Evolutionary conservation across 2,329 filamentous ascomycete genomes (phyloP).

Genomic region (Calonectria fujianensis): DNA sequence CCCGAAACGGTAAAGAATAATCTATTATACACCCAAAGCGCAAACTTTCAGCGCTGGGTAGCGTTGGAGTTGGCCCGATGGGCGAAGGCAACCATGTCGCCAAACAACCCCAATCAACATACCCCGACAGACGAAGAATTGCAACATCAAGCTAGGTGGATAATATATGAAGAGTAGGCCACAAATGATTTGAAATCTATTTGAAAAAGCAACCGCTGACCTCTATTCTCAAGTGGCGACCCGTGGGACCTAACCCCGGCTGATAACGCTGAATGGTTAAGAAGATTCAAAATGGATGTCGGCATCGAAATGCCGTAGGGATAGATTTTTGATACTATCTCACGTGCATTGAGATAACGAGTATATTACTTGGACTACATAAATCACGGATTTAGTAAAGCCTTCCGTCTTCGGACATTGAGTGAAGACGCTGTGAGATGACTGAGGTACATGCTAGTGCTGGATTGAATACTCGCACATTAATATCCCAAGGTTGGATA

Average conservation of each 20-base stretch:
- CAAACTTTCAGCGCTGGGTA: conserved; percentile 53
- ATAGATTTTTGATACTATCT: too few species aligned
- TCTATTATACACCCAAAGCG: conserved; percentile 53
- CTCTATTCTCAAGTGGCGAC: conserved; percentile 66
- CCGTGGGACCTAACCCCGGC: conserved; percentile 76
- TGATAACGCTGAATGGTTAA: conserved; percentile 74
- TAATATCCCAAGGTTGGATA: too few species aligned
- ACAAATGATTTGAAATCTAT: accelerated
- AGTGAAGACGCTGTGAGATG: too few species aligned
- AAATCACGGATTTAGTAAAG: too few species aligned
- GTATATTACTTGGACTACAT: too few species aligned
- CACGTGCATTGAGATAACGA: too few species aligned
- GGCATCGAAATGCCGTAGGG: conserved; percentile 59
- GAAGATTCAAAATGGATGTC: conserved; percentile 72
- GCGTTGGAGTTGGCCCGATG: conserved; percentile 54
- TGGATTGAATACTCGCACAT: too few species aligned
- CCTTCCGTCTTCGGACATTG: too few species aligned
- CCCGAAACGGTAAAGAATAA: conserved; percentile 30
- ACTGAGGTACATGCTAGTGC: too few species aligned
- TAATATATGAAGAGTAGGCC: conserved; percentile 59
- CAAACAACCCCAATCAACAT: conserved; percentile 56
- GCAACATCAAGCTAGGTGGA: conserved; percentile 57
- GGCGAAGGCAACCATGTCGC: conserved; percentile 58
- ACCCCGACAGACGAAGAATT: conserved; percentile 62
- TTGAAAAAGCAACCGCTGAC: neutral